Evolutionary conservation across 495 filamentous ascomycete genomes (phyloP).

Genomic region (Penicillium canescens): DNA sequence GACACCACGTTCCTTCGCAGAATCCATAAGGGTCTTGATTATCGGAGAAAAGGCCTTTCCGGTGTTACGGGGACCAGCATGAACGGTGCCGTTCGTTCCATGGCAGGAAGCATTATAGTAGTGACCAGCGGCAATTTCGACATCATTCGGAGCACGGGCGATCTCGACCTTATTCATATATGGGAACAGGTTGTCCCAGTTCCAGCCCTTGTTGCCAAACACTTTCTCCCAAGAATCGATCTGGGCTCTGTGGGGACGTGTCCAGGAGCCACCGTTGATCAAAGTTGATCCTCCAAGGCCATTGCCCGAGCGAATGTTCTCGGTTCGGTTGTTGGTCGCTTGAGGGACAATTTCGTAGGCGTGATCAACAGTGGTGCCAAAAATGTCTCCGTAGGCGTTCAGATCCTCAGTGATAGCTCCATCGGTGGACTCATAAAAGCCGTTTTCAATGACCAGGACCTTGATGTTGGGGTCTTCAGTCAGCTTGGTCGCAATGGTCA

Average conservation of each 20-base stretch:
- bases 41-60: conserved; percentile 20
- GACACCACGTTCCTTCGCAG: conserved; percentile 12
- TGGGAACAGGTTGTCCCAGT: conserved; percentile 47
- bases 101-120: conserved; percentile 23
- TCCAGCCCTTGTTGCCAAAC: conserved; percentile 50
- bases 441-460: conserved; percentile 56
- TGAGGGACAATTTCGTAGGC: conserved; percentile 13
- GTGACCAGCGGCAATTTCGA: conserved; percentile 20
- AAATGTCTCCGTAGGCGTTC: conserved; percentile 38
- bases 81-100: conserved; percentile 24
- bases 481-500: conserved; percentile 38
- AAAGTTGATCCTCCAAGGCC: conserved; percentile 55
- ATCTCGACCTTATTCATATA: conserved; percentile 35
- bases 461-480: conserved; percentile 43
- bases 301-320: conserved; percentile 23
- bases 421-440: conserved; percentile 31
- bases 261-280: conserved; percentile 53
- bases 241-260: conserved; percentile 42
- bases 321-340: conserved; percentile 14
- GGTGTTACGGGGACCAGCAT: conserved; percentile 22
- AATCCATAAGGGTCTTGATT: conserved; percentile 25
- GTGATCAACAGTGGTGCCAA: conserved; percentile 29
- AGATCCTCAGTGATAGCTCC: conserved; percentile 34
- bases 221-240: conserved; percentile 54
- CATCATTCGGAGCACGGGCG: conserved; percentile 12